Base-by-base conservation (phyloP, 768 basidiomycete species). In the Termitomyces titanicus region DNA sequence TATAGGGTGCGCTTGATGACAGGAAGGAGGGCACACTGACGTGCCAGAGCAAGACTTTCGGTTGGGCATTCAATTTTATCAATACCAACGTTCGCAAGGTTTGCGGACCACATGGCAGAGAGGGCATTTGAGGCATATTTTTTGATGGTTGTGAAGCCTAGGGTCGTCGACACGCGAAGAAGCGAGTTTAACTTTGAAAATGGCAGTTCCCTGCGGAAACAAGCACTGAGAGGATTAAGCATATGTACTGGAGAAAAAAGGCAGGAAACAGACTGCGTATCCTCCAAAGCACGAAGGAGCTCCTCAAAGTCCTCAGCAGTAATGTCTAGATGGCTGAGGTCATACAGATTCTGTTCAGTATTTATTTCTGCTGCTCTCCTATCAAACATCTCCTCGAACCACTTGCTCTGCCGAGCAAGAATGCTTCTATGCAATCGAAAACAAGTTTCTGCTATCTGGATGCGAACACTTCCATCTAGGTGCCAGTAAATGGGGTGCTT, bases 1-100 rank as follows among this genome's bases (percentile, higher is more conserved):
- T 75, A 77, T 55, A 71, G 67, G 5, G 74, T 68, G 46, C 70
- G 64, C 45, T 74, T 74, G 17, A 69, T 66, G 5, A 75, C 61
- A 6, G 46, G 25, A 24, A 64, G 65, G 18, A 72, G 57, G 33
- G 62, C 65, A 56, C 61, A 70, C 12, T 57, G 20, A 17, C 68
- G 68, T 12, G 71, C 72, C 45, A 78, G 64, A 40, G 62, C 51
- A 33, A 76, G 60, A 12, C 64, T 70, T 47, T 69, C 68, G 1
- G 63, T 63, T 1, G 73, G 74, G 42, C 64, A 54, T 0, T 63
- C 56, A 40, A 65, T 37, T 9, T 46, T 53, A 22, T 57, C 47
- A 12, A 52, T 27, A 12, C 63, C 54, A 47, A 76, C 47, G 17
- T 60, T 49, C 0, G 54, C 61, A 22, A 74, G 63, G 40, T 64